Evolutionary conservation across 306 rosid species (phyloP).

Genomic region (Casuarina cunninghamiana): DNA sequence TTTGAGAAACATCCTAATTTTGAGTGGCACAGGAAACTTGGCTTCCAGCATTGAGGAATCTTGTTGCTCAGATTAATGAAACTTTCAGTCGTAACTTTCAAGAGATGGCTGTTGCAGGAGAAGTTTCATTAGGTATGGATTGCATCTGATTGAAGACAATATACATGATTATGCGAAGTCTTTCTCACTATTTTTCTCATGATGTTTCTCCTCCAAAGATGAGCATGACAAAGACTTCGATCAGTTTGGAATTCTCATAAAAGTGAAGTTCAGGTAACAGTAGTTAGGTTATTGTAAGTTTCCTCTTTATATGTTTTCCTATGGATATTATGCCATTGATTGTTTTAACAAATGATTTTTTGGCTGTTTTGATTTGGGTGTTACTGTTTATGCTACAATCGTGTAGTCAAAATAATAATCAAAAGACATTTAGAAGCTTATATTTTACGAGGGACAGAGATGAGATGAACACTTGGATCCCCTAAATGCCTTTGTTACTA

Average conservation of each 20-base stretch:
- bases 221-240: conserved; percentile 82
- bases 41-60: conserved; percentile 87
- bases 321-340: conserved; percentile 2
- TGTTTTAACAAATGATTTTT: not conserved
- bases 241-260: conserved; percentile 82
- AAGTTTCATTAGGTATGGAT: conserved; percentile 76
- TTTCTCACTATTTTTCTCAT: conserved; percentile 24
- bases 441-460: not conserved
- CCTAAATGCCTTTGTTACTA: not conserved
- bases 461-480: too few relatives aligned
- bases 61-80: conserved; percentile 84
- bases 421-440: not conserved
- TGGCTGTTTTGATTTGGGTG: not conserved
- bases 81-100: conserved; percentile 79
- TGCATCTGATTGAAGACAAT: conserved; percentile 17
- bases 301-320: conserved; percentile 13
- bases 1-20: not conserved
- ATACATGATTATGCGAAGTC: conserved; percentile 15
- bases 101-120: conserved; percentile 99
- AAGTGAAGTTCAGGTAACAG: conserved; percentile 95
- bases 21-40: conserved; percentile 61
- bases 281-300: conserved; percentile 6
- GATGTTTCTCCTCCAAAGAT: conserved; percentile 56
- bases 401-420: too few relatives aligned
- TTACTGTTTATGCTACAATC: not conserved